These are phyloP conservation scores for Dujonia santamariae DNA, from an alignment of 1,139 yeast genomes.

Conservation along the genomic window DNA sequence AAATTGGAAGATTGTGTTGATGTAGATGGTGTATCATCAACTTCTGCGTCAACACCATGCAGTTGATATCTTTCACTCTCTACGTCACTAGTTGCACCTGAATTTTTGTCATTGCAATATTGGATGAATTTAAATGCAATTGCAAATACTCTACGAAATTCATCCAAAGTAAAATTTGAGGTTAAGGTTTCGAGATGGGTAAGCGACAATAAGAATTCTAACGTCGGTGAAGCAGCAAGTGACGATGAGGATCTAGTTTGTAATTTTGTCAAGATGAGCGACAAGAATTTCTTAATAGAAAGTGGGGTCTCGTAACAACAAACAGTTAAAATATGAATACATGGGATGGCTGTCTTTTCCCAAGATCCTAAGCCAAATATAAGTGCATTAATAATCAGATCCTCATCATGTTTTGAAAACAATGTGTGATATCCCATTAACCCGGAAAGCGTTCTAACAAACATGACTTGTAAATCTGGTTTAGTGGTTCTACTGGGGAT, in stretches of 20 bases:
- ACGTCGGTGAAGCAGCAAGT: constrained; percentile 67
- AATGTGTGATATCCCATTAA: constrained; percentile 62
- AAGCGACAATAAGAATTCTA: constrained; percentile 70
- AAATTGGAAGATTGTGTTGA: constrained; percentile 41
- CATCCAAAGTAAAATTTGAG: constrained; percentile 72
- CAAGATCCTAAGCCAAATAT: constrained; percentile 67
- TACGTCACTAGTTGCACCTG: not conserved
- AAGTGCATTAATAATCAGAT: constrained; percentile 63
- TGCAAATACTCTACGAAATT: constrained; percentile 76
- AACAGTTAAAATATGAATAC: constrained; percentile 70
- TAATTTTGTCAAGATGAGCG: constrained; percentile 62
- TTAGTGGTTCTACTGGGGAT: constrained; percentile 48
- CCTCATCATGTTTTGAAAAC: constrained; percentile 64
- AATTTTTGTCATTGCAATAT: constrained; percentile 54
- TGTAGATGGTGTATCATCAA: constrained; percentile 50
- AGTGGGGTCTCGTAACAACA: constrained; percentile 81
- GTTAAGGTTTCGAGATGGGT: constrained; percentile 67
- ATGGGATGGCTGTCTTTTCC: constrained; percentile 77
- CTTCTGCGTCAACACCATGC: constrained; percentile 43
- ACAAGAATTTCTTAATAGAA: constrained; percentile 65
- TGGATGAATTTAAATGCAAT: constrained; percentile 79
- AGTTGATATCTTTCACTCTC: constrained; percentile 15
- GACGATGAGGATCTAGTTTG: constrained; percentile 74
- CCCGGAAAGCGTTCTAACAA: constrained; percentile 63
- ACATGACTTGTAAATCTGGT: constrained; percentile 65